A percentile compares a stretch with the other conserved stretches of the same genome.
These are phyloP conservation scores for Ichthyophonus hoferi DNA, from an alignment of 208 protist species.

Conservation along the genomic window DNA sequence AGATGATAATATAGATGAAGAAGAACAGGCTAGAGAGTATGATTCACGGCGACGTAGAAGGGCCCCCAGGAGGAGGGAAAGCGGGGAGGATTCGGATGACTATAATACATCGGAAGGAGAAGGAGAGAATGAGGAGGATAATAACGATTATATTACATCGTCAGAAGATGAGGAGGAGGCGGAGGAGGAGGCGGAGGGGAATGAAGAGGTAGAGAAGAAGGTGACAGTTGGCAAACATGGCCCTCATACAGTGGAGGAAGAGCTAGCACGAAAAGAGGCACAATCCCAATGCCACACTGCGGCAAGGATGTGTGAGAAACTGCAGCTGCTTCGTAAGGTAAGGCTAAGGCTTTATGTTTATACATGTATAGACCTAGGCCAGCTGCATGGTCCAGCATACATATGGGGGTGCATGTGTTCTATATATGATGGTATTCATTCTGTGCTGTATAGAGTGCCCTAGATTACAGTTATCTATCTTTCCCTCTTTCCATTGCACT, in stretches of 20 bases:
- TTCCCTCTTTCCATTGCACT: too few species aligned
- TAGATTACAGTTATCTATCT: too few species aligned
- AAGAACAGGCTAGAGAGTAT: neutral
- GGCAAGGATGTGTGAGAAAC: neutral
- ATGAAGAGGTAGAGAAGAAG: neutral
- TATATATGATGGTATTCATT: too few species aligned
- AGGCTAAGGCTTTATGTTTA: too few species aligned
- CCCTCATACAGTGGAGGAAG: neutral
- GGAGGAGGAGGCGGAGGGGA: neutral
- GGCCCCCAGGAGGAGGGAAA: neutral
- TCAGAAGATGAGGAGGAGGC: neutral
- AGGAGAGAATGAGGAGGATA: neutral
- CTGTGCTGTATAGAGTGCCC: too few species aligned
- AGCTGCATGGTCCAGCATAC: too few species aligned
- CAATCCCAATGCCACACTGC: neutral
- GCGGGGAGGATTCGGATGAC: neutral
- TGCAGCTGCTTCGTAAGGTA: neutral
- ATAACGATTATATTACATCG: neutral
- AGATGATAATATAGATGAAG: neutral
- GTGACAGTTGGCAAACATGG: neutral
- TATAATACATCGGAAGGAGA: neutral
- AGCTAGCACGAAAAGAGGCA: neutral
- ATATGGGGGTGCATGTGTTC: too few species aligned
- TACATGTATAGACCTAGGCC: too few species aligned
- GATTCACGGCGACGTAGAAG: neutral